Base-by-base conservation (phyloP, 257 asterid species). In the Solanum medicagineum region DNA sequence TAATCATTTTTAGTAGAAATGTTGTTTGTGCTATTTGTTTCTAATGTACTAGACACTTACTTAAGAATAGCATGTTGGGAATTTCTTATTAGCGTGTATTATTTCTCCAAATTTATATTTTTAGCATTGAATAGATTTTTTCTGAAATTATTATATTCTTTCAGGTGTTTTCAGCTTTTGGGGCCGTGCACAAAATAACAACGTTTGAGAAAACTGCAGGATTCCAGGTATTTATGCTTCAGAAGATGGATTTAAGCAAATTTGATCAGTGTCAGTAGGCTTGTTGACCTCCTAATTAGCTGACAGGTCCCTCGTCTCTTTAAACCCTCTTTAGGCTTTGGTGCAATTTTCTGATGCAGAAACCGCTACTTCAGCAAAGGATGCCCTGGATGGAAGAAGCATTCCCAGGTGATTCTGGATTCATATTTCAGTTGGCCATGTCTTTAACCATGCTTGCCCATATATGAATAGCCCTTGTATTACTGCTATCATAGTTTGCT, bases 141-240 rank as follows among this genome's bases (percentile, higher is more conserved):
- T 51, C 63, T 77, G 62, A 77, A 77, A 8, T 77, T 51, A 15
- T 77, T 62, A 22, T 51, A 26, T 77, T 26, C 82, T 74, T 90
- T 84, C 96, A 95, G 97, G 97, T 95, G 47, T 95, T 94, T 88
- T 94, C 99, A 49, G 99, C 98, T 83, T 95, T 95, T 81, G 99
- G 98, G 20, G 94, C 92, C 69, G 99, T 94, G 87, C 97, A 95
- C 87, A 94, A 95, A 92, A 95, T 95, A 55, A 95, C 99, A 53
- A 95, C 99, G 22, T 95, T 95, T 90, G 99, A 95, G 93, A 94
- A 95, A 93, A 95, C 99, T 57, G 99, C 99, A 71, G 99, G 99
- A 80, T 95, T 95, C 88, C 99, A 95, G 95, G 99, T 95, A 54
- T 86, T 69, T 87, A 65, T 75, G 73, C 81, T 85, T 66, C 49